Percentiles rank a stretch among this genome's conserved stretches.
These are phyloP conservation scores for Populus pruinosa DNA, from an alignment of 345 rosid species.

Conservation along the genomic window DNA sequence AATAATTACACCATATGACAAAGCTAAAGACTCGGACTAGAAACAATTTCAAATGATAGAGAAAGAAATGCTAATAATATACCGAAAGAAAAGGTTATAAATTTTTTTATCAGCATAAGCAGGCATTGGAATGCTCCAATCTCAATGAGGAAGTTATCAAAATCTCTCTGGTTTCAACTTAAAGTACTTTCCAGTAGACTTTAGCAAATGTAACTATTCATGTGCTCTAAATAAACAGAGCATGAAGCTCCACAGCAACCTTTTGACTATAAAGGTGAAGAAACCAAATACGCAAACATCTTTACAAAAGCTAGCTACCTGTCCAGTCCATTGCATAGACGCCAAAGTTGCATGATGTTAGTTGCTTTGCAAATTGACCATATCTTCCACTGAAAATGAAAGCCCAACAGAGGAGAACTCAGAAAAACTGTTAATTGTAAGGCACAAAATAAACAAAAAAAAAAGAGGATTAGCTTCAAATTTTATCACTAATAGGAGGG, in stretches of 20 bases:
- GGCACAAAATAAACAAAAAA: background rate
- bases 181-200: background rate
- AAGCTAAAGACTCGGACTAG: background rate
- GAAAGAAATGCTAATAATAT: background rate
- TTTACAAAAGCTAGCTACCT: slow-evolving; percentile 37
- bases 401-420: background rate
- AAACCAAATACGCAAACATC: background rate
- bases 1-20: background rate
- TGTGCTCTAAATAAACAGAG: background rate
- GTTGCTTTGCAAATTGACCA: slow-evolving; percentile 79
- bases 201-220: background rate
- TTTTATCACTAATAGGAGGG: background rate
- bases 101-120: background rate
- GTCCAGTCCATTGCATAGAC: slow-evolving; percentile 98
- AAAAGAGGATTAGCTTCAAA: background rate
- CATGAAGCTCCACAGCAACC: background rate
- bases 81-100: background rate
- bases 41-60: background rate
- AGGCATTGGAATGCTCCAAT: background rate
- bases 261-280: background rate
- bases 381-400: slow-evolving; percentile 70
- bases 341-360: slow-evolving; percentile 62
- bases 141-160: background rate
- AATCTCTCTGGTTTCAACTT: background rate
- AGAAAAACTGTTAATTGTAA: background rate